These are phyloP conservation scores for Suhomyces tanzawaensis DNA, from an alignment of 805 yeast species.

Conservation along the genomic window DNA sequence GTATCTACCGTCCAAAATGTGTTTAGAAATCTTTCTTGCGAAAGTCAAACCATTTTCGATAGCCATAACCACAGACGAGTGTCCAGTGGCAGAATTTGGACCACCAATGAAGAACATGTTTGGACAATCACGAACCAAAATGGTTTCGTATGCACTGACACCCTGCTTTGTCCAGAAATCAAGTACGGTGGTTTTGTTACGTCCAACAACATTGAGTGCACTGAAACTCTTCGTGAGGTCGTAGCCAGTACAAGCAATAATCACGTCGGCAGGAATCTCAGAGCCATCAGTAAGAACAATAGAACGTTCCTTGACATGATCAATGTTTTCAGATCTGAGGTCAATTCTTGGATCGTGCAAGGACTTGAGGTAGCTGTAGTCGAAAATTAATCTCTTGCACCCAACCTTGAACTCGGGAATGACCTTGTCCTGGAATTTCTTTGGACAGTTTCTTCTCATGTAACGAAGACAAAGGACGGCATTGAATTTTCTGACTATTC, in stretches of 20 bases:
- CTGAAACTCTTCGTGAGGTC: constrained; percentile 19
- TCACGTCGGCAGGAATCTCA: constrained; percentile 32
- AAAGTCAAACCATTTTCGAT: constrained; percentile 33
- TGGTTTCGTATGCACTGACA: constrained; percentile 35
- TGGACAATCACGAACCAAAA: constrained; percentile 32
- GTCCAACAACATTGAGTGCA: constrained; percentile 24
- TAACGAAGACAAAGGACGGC: constrained; percentile 19
- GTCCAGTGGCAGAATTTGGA: constrained; percentile 44
- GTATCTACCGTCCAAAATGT: constrained; percentile 25
- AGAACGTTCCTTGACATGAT: constrained; percentile 26
- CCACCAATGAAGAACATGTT: constrained; percentile 37
- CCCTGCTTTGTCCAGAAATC: constrained; percentile 32
- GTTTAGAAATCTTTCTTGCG: constrained; percentile 21
- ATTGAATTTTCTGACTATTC: constrained; percentile 25
- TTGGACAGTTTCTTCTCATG: constrained; percentile 29
- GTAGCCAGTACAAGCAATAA: constrained; percentile 45
- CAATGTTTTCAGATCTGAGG: constrained; percentile 21
- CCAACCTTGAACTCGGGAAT: constrained; percentile 41
- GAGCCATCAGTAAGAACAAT: constrained; percentile 29
- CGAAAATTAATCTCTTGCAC: constrained; percentile 41
- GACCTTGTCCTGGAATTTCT: constrained; percentile 30
- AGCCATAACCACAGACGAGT: constrained; percentile 39
- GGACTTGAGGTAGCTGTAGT: constrained; percentile 33
- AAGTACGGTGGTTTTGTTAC: constrained; percentile 19
- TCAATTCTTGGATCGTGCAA: constrained; percentile 31